Evolutionary conservation across 2,329 filamentous ascomycete species (phyloP).

Genomic region (Myriosclerotinia scirpicola): DNA sequence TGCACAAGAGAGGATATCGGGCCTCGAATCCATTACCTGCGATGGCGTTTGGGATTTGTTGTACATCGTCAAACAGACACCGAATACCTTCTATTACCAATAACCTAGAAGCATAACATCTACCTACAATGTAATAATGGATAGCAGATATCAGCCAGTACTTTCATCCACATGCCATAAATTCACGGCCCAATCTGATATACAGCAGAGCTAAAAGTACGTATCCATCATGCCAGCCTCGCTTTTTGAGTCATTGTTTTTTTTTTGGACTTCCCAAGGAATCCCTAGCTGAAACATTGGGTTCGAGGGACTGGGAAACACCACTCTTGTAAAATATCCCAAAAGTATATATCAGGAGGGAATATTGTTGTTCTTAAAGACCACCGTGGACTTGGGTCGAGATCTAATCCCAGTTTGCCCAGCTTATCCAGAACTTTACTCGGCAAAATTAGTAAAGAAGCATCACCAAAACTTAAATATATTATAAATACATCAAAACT

Average conservation of each 20-base stretch:
- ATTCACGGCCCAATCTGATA: not conserved
- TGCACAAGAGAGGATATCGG: constrained; percentile 28
- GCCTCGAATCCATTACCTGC: constrained; percentile 24
- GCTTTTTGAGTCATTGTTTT: constrained; percentile 2
- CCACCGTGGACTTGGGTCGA: not conserved
- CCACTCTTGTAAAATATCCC: not conserved
- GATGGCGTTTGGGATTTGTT: constrained; percentile 38
- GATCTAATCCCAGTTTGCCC: not conserved
- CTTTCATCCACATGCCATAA: not conserved
- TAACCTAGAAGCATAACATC: constrained; percentile 22
- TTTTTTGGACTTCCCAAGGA: not conserved
- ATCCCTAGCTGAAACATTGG: constrained; percentile 1
- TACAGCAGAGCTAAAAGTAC: not conserved
- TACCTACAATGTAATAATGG: constrained; percentile 21
- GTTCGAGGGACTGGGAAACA: not conserved
- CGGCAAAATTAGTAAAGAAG: too few relatives aligned
- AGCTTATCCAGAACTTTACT: not conserved
- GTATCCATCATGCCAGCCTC: constrained; percentile 10
- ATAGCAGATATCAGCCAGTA: not conserved
- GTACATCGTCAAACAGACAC: constrained; percentile 31
- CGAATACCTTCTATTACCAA: constrained; percentile 27
- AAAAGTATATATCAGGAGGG: not conserved
- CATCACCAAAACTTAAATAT: too few relatives aligned
- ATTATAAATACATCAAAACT: too few relatives aligned
- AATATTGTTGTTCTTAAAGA: constrained; percentile 1